phyloP scores from a whole-genome alignment of 1,284 basidiomycete genomes.

The Acaromyces ingoldii region DNA sequence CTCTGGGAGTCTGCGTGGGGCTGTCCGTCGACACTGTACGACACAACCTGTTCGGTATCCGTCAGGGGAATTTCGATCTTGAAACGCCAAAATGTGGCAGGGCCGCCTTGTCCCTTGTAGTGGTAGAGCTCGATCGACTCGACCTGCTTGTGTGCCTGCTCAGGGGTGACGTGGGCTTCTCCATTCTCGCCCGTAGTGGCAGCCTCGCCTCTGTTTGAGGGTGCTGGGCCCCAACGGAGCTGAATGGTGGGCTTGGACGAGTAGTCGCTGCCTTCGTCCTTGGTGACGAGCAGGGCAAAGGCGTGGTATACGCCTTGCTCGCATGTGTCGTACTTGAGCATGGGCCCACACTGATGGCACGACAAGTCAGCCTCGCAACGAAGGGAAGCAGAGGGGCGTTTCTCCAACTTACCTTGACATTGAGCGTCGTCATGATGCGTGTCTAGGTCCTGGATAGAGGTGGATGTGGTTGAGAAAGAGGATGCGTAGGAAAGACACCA shows the following conservation, averaged over 20 bases:
- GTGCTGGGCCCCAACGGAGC: constrained; percentile 61
- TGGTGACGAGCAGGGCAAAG: constrained; percentile 52
- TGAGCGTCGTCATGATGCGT: constrained; percentile 32
- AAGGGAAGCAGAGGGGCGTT: not conserved
- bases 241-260: constrained; percentile 57
- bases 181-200: not conserved
- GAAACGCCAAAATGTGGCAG: constrained; percentile 92
- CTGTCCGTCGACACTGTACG: constrained; percentile 58
- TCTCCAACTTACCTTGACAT: constrained; percentile 16
- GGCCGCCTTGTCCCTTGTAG: constrained; percentile 65
- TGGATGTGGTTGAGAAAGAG: not conserved
- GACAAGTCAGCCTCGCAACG: not conserved
- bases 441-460: not conserved
- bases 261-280: constrained; percentile 65
- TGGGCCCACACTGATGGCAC: constrained; percentile 59
- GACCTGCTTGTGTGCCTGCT: not conserved
- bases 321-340: constrained; percentile 85
- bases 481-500: too few relatives aligned
- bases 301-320: constrained; percentile 65
- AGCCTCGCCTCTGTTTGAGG: not conserved
- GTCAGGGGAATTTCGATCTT: constrained; percentile 75
- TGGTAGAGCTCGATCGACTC: constrained; percentile 73
- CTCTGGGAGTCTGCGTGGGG: constrained; percentile 28
- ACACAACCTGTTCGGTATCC: constrained; percentile 68
- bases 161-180: not conserved